phyloP scores from a whole-genome alignment of 2,329 filamentous ascomycete species.

The Chaetomiaceae sp. region DNA sequence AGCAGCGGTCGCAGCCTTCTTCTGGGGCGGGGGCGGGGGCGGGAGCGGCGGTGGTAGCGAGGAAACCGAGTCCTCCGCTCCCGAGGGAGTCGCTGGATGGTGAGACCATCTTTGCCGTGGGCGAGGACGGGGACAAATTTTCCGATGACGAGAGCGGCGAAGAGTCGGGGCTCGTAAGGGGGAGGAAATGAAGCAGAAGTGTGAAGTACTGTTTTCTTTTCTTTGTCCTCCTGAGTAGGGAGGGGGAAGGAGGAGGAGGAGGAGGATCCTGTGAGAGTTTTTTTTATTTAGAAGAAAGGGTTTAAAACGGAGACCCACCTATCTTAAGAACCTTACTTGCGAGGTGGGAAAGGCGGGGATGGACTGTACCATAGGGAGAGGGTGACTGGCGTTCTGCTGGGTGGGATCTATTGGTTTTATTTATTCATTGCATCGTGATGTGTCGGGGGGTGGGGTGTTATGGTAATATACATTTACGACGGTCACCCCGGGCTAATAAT shows the following conservation, averaged over 20 bases:
- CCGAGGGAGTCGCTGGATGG: constrained; percentile 64
- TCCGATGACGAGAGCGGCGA: constrained; percentile 62
- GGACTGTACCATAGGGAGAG: neutral
- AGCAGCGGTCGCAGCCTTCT: constrained; percentile 20
- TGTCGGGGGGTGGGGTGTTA: neutral
- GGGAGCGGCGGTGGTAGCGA: no score
- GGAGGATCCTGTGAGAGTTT: no score
- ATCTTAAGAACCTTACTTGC: no score
- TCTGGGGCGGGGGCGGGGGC: neutral
- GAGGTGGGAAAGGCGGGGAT: neutral
- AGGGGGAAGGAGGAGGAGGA: neutral
- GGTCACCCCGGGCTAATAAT: neutral
- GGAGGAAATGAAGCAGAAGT: constrained; percentile 38
- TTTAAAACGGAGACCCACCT: no score
- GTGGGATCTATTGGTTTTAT: neutral
- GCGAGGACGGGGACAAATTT: constrained; percentile 78
- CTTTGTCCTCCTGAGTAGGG: no score
- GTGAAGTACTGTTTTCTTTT: no score
- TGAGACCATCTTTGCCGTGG: constrained; percentile 94
- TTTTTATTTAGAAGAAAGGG: no score
- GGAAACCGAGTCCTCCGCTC: constrained; percentile 7
- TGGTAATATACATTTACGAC: neutral
- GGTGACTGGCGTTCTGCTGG: neutral
- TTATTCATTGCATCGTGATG: neutral
- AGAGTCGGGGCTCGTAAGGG: constrained; percentile 50